Evolutionary conservation across 352 stramenopile species (phyloP).

Genomic region (Phytopythium litorale): DNA sequence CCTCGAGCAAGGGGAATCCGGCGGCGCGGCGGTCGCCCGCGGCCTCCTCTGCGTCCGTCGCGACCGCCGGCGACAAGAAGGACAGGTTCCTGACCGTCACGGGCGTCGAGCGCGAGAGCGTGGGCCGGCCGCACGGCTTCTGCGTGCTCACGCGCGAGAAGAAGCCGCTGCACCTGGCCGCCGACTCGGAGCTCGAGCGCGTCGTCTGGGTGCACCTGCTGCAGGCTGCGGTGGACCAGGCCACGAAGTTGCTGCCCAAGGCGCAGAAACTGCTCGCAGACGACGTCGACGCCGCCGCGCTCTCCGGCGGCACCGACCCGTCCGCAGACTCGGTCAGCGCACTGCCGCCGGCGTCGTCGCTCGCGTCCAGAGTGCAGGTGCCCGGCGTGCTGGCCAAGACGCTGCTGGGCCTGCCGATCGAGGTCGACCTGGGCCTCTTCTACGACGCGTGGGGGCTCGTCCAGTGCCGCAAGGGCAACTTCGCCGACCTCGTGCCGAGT

Average conservation of each 20-base stretch:
- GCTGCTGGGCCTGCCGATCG: slow-evolving; percentile 48
- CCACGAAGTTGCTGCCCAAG: slow-evolving; percentile 34
- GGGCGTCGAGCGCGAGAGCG: slow-evolving; percentile 51
- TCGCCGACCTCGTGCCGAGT: slow-evolving; percentile 69
- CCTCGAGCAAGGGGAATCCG: background rate
- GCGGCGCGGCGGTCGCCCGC: background rate
- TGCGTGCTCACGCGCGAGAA: slow-evolving; percentile 49
- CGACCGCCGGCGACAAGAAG: slow-evolving; percentile 27
- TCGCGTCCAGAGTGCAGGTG: slow-evolving; percentile 21
- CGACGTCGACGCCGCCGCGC: slow-evolving; percentile 7
- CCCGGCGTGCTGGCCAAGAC: slow-evolving; percentile 32
- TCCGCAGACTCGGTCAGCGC: slow-evolving; percentile 15
- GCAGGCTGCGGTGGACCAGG: slow-evolving; percentile 55
- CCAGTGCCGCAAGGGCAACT: slow-evolving; percentile 73
- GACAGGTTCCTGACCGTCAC: slow-evolving; percentile 52
- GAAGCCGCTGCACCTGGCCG: slow-evolving; percentile 53
- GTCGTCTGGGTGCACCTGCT: slow-evolving; percentile 75
- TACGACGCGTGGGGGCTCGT: slow-evolving; percentile 77
- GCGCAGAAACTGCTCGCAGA: slow-evolving; percentile 15
- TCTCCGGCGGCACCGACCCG: slow-evolving; percentile 1
- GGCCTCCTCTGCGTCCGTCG: background rate
- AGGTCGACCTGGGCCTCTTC: slow-evolving; percentile 57
- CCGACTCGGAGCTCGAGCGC: slow-evolving; percentile 68
- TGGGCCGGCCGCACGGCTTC: slow-evolving; percentile 55
- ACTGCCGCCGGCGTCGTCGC: slow-evolving; percentile 22